Base-by-base conservation (phyloP, 1,284 basidiomycete species). In the Trametes hirsuta region DNA sequence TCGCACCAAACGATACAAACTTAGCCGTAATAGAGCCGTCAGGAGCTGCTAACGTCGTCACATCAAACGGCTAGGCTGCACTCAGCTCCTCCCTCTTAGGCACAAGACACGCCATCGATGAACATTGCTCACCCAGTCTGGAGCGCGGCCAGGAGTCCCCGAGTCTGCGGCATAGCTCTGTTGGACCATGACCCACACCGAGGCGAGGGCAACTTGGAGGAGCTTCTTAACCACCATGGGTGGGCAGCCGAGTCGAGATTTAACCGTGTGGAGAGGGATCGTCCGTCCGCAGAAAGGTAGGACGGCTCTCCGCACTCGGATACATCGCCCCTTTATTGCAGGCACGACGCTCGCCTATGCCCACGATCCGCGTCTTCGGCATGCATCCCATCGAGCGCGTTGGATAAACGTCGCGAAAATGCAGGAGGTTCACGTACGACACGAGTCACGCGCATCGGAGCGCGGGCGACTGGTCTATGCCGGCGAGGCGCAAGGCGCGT, bases 21-120 rank as follows among this genome's bases (percentile, higher is more conserved):
- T 79, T 83, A 4, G 82, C 83, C 1, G 76, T 78, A 55, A 84
- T 76, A 21, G 82, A 84, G 2, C 79, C 81, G 68, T 85, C 84
- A 0, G 80, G 79, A 1, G 82, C 77, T 5, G 75, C 75, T 53
- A 84, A 69, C 18, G 78, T 79, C 12, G 79, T 81, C 14, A 79
- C 59, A 61, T 83, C 79, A 64, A 83, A 83, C 0, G 81, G 80
- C 81, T 82, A 53, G 42, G 8, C 40, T 14, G 21, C 8, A 1
- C 15, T 51, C 50, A 44, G 40, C 30, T 18, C 22, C 49, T 5
- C 10, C 3, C 24, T 22, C 8, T 18, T 4, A 12, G n/a, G 10
- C 3, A 25, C 55, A 14, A 4, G 8, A 15, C 2, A 9, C 6
- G 1, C 14, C 9, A 51, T 21, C 24, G 36, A 47, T 18, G 15